Evolutionary conservation across 805 yeast genomes (phyloP), one percentile per base, ranked within the genome.

Genomic region (Wickerhamiella brachini): DNA sequence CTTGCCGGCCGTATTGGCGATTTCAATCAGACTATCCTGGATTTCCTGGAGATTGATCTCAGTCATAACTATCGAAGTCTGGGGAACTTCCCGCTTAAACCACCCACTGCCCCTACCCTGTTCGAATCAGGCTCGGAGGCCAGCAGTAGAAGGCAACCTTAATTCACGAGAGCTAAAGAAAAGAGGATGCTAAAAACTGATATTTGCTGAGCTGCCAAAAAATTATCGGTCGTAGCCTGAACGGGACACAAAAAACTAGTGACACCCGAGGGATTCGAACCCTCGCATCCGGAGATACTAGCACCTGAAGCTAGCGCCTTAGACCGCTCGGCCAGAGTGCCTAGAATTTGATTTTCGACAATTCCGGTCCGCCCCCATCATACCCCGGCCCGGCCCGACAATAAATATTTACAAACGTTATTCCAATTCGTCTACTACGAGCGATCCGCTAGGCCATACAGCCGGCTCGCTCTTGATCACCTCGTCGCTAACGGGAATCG

Each of bases 381-480:
- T 37, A 37, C 41, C 17, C 20, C 41, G 13, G 17, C 20, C 20
- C 15, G 20, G 26, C 20, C 20, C 15, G 20, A 8, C 20, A 37
- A 37, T 37, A 37, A 37, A 37, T 37, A 37, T 37, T 17, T 37
- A 37, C 41, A 37, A 37, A 7, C 4, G n/a, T n/a, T 37, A 52
- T n/a, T 52, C 54, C 3, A 45, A 8, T 13, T 48, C 51, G 21
- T 78, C 82, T 39, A 78, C 75, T n/a, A 81, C 65, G 31, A 82
- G 61, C 54, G 75, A 80, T 2, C 87, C 89, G 50, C 73, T 78
- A 3, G 89, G 89, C 70, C 72, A 81, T 7, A 83, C 68, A 5
- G 68, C 60, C 5, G 65, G 61, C 49, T 71, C 76, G 37, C 79
- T 76, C 17, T 60, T 58, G 6, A 82, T 69, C 2, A 49, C 43